Evolutionary conservation across 768 basidiomycete species (phyloP), one percentile per base, ranked within the genome.

Genomic region (Suillus brevipes): DNA sequence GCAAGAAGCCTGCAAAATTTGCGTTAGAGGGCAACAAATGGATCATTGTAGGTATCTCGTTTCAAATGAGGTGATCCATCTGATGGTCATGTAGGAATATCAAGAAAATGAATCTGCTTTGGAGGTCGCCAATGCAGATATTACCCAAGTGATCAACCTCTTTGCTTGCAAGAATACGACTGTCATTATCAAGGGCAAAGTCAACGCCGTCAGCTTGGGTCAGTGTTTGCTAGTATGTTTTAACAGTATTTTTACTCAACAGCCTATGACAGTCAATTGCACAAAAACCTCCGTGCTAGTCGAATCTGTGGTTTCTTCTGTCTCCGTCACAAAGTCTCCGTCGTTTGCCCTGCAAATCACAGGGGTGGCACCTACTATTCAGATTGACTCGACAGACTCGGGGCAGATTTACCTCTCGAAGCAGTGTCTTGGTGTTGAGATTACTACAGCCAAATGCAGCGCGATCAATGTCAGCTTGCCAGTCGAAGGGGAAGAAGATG

Each of bases 371-470:
- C 97, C 97, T 2, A 99, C 95, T 68, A 87, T 99, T 65, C 93
- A 96, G 72, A 79, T 99, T 23, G 97, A 99, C 77, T 89, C 91
- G 18, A 97, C 95, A 16, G 97, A 99, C 77, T 93, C 92, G 8
- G 97, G 97, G 6, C 93, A 95, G 75, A 88, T 99, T 68, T 99
- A 92, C 79, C 85, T 99, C 45, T 95, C 94, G 28, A 91, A 89
- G 73, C 87, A 85, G 14, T 90, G 90, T 69, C 81, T 98, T 60
- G 84, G 76, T 63, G 84, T 87, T 12, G 95, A 98, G 79, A 91
- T 99, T 70, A 93, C 92, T 36, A 97, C 95, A 0, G 90, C 94
- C 60, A 98, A 99, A 78, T 96, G 94, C 77, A 94, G 92, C 71
- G 83, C 88, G 38, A 91, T 99, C 77, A 99, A 99, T 78, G 82